Evolutionary conservation across 495 filamentous ascomycete genomes (phyloP), one percentile per base, ranked within the genome.

Genomic region (Oleoguttula mirabilis): DNA sequence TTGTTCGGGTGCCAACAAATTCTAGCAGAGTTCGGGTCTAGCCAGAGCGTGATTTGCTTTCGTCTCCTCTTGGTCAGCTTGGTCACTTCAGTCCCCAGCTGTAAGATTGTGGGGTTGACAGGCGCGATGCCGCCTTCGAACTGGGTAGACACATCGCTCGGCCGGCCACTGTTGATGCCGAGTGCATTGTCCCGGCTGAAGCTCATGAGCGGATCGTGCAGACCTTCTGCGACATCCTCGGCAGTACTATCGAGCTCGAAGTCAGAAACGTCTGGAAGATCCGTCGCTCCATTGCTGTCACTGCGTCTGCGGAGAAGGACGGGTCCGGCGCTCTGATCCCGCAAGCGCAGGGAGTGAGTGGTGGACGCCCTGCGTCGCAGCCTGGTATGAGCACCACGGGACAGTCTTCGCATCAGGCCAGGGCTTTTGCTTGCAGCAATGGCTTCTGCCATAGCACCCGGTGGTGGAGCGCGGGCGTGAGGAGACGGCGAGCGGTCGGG

Each of bases 31-130:
- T 84, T 79, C 16, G 80, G 69, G 54, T 96, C 83, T 1, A 95
- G 69, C 22, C 76, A 71, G 48, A 96, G 81, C 22, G 64, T 76
- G 31, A 93, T 68, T 55, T 84, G 85, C 31, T 64, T 69, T 55
- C 77, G 80, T 54, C 76, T 80, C 53, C 84, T 92, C 62, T 80
- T 85, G 10, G 84, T 86, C 4, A 95, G 70, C 56, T 94, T 93
- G 20, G 67, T 75, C 39, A 95, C 66, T 30, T 63, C 51, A 1
- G 82, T 92, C 30, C 90, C 90, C 51, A 77, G 71, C 45, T 82
- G 75, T 30, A 96, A 68, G 3, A 72, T 65, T 10, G 72, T 64
- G 31, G 85, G 79, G 10, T 87, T 71, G 39, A 82, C 72, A 16
- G 83, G 81, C 1, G 77, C 85, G 20, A 79, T 62, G 24, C 64